Conservation (phyloP, 176 grass and related monocot species). For the Oryza rufipogon region DNA sequence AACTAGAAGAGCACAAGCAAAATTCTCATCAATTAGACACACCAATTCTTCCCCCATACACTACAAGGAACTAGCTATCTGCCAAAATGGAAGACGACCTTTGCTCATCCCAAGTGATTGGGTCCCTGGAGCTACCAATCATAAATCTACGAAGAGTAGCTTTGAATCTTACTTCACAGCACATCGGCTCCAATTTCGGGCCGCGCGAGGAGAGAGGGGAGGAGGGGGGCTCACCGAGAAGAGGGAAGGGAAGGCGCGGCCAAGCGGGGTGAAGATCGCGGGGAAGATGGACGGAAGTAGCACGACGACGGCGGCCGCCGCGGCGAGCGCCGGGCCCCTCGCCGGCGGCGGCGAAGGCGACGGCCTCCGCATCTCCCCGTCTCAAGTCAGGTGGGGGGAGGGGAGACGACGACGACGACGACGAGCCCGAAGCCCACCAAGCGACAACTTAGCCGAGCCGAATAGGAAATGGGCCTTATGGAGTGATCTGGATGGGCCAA, state of each 20-base stretch:
- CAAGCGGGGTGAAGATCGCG: conserved; percentile 58
- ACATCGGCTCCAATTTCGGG: conserved; percentile 4
- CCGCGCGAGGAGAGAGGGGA: background rate
- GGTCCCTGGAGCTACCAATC: background rate
- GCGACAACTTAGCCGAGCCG: background rate
- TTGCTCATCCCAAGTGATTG: background rate
- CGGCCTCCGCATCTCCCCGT: conserved; percentile 47
- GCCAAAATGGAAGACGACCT: background rate
- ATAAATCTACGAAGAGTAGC: background rate
- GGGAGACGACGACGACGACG: background rate
- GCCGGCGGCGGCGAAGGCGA: conserved; percentile 40
- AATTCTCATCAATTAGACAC: background rate
- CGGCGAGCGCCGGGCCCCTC: conserved; percentile 40
- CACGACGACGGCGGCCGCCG: conserved; percentile 48
- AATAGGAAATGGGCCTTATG: background rate
- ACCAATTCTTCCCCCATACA: background rate
- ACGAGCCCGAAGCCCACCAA: background rate
- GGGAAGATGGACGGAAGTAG: conserved; percentile 68
- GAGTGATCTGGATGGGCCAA: background rate
- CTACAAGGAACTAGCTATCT: background rate
- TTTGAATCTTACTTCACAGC: background rate
- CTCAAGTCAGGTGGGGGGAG: background rate
- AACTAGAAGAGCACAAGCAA: background rate
- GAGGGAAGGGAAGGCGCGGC: conserved; percentile 64
- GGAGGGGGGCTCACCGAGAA: conserved; percentile 62